phyloP scores from a whole-genome alignment of 306 rosid genomes.

The Cercis canadensis region DNA sequence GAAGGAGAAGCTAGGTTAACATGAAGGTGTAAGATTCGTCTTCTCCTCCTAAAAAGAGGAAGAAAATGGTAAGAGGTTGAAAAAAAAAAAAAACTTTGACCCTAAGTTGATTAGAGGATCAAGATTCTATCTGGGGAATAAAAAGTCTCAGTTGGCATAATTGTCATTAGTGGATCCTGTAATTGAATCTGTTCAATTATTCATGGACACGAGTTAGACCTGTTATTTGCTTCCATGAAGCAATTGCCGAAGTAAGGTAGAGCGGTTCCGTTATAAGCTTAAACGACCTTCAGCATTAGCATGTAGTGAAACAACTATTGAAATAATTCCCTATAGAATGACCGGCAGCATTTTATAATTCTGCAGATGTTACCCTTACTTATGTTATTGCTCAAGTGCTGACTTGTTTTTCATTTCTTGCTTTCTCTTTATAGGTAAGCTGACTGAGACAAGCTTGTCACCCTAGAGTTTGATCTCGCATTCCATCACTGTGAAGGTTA shows the following conservation, averaged over 20 bases:
- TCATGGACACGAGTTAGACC: too few species aligned
- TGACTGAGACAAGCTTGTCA: conserved; percentile 8
- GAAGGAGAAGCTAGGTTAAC: conserved; percentile 24
- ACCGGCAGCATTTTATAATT: too few species aligned
- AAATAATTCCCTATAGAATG: too few species aligned
- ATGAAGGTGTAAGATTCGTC: background rate
- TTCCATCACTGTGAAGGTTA: conserved; percentile 17
- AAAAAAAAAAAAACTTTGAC: background rate
- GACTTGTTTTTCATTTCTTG: conserved; percentile 14
- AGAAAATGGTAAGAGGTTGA: background rate
- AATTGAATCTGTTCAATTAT: background rate
- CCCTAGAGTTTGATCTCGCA: background rate
- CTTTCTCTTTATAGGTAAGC: conserved; percentile 41
- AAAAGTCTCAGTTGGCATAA: background rate
- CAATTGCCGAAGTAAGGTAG: background rate
- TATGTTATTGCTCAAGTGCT: conserved; percentile 12
- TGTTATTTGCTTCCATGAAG: background rate
- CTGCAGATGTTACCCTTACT: background rate
- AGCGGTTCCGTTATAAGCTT: too few species aligned
- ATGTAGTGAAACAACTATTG: too few species aligned
- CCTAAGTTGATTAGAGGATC: background rate
- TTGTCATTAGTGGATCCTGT: background rate
- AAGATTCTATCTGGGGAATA: background rate
- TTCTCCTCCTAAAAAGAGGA: background rate
- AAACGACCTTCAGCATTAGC: too few species aligned